Percentiles rank a stretch among this genome's conserved stretches.
These are phyloP conservation scores for Aspergillus pseudonomiae DNA, from an alignment of 2,329 filamentous ascomycete genomes.

Conservation along the genomic window DNA sequence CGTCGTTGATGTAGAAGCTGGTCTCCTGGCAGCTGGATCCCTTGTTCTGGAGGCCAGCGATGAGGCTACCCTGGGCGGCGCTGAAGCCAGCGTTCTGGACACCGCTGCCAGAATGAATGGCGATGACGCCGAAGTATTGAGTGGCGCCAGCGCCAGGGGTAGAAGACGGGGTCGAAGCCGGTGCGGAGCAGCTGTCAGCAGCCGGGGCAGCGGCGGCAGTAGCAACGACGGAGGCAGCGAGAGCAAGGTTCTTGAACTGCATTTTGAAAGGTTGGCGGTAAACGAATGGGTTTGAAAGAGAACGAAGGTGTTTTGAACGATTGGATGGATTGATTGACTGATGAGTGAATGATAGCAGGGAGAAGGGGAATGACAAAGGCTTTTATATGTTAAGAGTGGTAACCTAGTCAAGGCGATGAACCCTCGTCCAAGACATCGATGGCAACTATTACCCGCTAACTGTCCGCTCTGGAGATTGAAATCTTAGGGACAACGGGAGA, in stretches of 20 bases:
- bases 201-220: constrained; percentile 29
- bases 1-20: constrained; percentile 55
- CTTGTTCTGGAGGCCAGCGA: constrained; percentile 49
- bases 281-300: background rate
- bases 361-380: background rate
- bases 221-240: constrained; percentile 36
- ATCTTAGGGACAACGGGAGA: background rate
- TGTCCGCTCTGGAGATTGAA: background rate
- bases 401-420: background rate
- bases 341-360: background rate
- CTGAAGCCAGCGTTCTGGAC: constrained; percentile 54
- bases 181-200: background rate
- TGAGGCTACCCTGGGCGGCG: constrained; percentile 50
- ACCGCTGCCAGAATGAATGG: constrained; percentile 53
- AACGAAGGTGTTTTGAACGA: background rate
- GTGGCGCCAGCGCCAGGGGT: constrained; percentile 16
- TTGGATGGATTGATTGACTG: background rate
- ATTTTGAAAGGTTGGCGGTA: constrained; percentile 22
- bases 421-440: background rate
- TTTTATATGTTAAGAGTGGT: background rate
- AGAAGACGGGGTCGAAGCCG: too few relatives aligned
- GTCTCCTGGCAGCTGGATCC: constrained; percentile 56
- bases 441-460: background rate
- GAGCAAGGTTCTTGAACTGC: constrained; percentile 32
- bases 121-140: constrained; percentile 51